Conservation (phyloP, 345 rosid species). For the Sonneratia caseolaris region DNA sequence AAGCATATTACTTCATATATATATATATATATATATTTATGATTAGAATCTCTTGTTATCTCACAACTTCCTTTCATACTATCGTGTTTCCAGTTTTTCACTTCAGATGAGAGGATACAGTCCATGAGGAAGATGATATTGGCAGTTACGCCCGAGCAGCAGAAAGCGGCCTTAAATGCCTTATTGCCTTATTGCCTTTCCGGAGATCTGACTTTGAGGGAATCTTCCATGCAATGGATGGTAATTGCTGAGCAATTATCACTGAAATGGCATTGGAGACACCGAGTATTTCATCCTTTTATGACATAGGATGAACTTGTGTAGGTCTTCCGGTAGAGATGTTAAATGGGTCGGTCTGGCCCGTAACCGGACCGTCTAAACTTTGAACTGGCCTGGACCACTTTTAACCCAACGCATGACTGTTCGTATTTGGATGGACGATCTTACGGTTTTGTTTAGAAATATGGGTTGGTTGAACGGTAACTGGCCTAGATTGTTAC, state of each 20-base stretch:
- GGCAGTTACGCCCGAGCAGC: constrained; percentile 79
- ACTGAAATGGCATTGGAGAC: not conserved
- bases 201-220: constrained; percentile 93
- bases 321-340: constrained; percentile 58
- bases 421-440: no score
- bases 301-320: not conserved
- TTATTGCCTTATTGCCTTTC: constrained; percentile 65
- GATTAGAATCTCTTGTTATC: not conserved
- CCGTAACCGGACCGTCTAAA: no score
- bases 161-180: constrained; percentile 56
- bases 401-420: no score
- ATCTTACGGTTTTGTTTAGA: no score
- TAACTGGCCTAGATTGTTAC: no score
- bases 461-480: no score
- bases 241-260: constrained; percentile 22
- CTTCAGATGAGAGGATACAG: constrained; percentile 76
- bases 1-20: no score
- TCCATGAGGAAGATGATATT: constrained; percentile 93
- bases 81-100: constrained; percentile 54
- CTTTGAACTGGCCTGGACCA: no score
- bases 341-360: no score
- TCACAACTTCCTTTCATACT: not conserved
- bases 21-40: not conserved
- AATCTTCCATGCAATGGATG: constrained; percentile 90
- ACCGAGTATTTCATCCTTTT: no score